Conservation (phyloP, 2,329 filamentous ascomycete species). For the Pyrenophora teres region DNA sequence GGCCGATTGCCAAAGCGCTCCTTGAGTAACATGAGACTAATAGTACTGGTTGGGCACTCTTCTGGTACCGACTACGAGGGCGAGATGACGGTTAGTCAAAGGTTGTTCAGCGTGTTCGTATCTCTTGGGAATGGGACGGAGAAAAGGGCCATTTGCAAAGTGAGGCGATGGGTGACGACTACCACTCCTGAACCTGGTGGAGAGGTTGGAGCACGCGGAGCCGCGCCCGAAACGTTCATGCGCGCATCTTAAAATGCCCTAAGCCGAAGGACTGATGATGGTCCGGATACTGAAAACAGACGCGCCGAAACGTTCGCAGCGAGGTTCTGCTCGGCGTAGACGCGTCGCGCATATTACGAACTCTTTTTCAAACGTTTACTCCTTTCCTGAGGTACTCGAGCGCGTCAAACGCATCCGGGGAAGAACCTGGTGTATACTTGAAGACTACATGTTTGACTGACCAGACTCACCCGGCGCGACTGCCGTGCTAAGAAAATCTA, state of each 20-base stretch:
- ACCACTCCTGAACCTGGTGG: neutral
- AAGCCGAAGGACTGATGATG: slow-evolving; percentile 2
- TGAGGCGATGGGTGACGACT: slow-evolving; percentile 7
- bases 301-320: slow-evolving; percentile 2
- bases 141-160: neutral
- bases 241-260: neutral
- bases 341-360: slow-evolving; percentile 5
- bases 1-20: slow-evolving; percentile 8
- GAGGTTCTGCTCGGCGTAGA: neutral
- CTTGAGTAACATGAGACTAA: neutral
- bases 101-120: neutral
- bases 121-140: neutral
- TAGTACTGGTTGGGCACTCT: slow-evolving; percentile 1
- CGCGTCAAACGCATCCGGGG: slow-evolving; percentile 3
- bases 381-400: neutral
- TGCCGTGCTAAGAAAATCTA: neutral
- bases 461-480: slow-evolving; percentile 7
- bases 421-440: slow-evolving; percentile 10
- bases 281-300: neutral
- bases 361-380: slow-evolving; percentile 8
- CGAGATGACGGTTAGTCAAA: neutral
- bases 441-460: slow-evolving; percentile 16
- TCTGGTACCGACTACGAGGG: neutral
- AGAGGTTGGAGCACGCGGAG: slow-evolving; percentile 8
- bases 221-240: slow-evolving; percentile 9